Percentiles rank a stretch among this genome's conserved stretches.
These are phyloP conservation scores for Entophlyctis luteolus DNA, from an alignment of 192 early-diverging fungal genomes.

Conservation along the genomic window DNA sequence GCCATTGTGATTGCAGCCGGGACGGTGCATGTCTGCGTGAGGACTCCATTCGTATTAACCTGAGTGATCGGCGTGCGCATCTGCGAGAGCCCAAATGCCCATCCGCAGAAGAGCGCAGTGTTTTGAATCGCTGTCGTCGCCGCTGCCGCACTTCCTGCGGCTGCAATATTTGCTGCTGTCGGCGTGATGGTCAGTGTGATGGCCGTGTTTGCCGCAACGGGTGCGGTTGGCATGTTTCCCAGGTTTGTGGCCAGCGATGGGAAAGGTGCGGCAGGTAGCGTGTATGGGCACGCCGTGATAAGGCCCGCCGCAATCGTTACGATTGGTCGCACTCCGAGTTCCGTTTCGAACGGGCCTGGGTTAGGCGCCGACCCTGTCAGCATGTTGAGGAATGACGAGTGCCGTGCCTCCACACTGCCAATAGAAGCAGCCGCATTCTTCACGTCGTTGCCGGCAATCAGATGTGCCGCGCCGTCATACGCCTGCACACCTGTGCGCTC, in stretches of 20 bases:
- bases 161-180: not conserved
- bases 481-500: slow-evolving; percentile 52
- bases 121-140: not conserved
- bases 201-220: not conserved
- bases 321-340: slow-evolving; percentile 39
- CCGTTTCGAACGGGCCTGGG: slow-evolving; percentile 49
- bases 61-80: not conserved
- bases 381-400: slow-evolving; percentile 49
- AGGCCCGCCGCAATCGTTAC: slow-evolving; percentile 51
- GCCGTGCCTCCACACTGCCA: slow-evolving; percentile 52
- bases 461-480: slow-evolving; percentile 48
- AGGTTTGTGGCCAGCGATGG: slow-evolving; percentile 10
- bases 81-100: slow-evolving; percentile 10
- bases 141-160: not conserved
- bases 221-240: not conserved
- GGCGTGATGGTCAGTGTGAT: not conserved
- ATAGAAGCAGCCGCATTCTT: slow-evolving; percentile 51
- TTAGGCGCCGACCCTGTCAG: slow-evolving; percentile 11
- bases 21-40: not conserved
- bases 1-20: not conserved
- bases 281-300: slow-evolving; percentile 40
- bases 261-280: slow-evolving; percentile 38
- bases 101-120: slow-evolving; percentile 1
- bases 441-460: slow-evolving; percentile 34
- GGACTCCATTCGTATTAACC: not conserved